Evolutionary conservation across 2,329 filamentous ascomycete genomes (phyloP).

Genomic region (Paraphoma chrysanthemicola): DNA sequence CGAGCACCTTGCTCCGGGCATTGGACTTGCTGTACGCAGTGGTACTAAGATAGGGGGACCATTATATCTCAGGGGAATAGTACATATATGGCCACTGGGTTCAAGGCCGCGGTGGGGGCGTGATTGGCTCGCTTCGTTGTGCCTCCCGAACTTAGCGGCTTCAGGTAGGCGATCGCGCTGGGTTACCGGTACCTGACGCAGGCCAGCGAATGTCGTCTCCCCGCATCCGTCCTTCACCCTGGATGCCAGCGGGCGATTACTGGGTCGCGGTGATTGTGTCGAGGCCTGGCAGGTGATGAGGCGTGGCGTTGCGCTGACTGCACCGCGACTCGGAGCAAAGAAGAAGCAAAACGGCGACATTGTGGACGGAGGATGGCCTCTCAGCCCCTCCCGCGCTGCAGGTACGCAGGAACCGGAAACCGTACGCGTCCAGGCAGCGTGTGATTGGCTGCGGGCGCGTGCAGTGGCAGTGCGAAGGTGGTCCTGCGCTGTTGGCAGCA

Average conservation of each 20-base stretch:
- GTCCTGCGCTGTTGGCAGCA: constrained; percentile 6
- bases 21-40: neutral
- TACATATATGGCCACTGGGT: constrained; percentile 8
- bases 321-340: neutral
- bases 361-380: constrained; percentile 2
- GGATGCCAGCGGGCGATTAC: constrained; percentile 5
- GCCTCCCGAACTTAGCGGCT: constrained; percentile 26
- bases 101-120: constrained; percentile 15
- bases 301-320: constrained; percentile 4
- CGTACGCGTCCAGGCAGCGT: constrained; percentile 16
- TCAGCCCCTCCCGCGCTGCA: constrained; percentile 15
- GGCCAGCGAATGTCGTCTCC: constrained; percentile 9
- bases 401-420: constrained; percentile 2
- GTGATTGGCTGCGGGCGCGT: constrained; percentile 20
- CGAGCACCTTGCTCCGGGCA: neutral
- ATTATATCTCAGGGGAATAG: constrained; percentile 21
- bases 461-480: constrained; percentile 16
- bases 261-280: neutral
- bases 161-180: constrained; percentile 25
- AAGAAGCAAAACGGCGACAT: constrained; percentile 1
- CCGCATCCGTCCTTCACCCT: constrained; percentile 14
- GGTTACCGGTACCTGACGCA: constrained; percentile 1
- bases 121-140: constrained; percentile 27
- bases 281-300: constrained; percentile 4
- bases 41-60: too few species aligned